Evolutionary conservation across 1,284 basidiomycete species (phyloP).

Genomic region (Papiliotrema flavescens): DNA sequence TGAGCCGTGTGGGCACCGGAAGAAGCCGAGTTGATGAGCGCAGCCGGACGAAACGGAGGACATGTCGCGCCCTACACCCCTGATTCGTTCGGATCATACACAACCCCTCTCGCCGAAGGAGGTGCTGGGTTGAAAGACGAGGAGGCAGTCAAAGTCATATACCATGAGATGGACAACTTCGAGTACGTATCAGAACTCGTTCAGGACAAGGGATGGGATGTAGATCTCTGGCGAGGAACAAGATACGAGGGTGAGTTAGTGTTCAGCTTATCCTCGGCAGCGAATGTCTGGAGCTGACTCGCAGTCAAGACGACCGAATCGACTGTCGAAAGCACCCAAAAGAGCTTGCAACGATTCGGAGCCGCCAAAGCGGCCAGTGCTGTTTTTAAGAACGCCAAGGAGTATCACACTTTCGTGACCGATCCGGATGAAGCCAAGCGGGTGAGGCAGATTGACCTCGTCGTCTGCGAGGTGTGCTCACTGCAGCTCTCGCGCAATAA

Average conservation of each 20-base stretch:
- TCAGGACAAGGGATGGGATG: slow-evolving; percentile 22
- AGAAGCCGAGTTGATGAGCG: not conserved
- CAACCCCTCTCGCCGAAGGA: slow-evolving; percentile 24
- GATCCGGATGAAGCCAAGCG: not conserved
- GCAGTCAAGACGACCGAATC: not conserved
- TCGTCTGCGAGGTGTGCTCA: not conserved
- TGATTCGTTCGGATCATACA: slow-evolving; percentile 12
- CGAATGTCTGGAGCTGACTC: not conserved
- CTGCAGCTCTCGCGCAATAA: slow-evolving; percentile 5
- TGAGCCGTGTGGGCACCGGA: too few relatives aligned
- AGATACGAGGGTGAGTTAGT: slow-evolving; percentile 22
- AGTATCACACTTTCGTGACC: not conserved
- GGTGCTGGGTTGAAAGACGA: slow-evolving; percentile 45
- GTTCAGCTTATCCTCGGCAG: too few relatives aligned
- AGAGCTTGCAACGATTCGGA: not conserved
- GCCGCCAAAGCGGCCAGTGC: not conserved
- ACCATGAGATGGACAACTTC: slow-evolving; percentile 62
- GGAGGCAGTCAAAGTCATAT: slow-evolving; percentile 52
- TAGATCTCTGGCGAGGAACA: slow-evolving; percentile 27
- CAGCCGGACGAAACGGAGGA: slow-evolving; percentile 43
- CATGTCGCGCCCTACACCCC: slow-evolving; percentile 33
- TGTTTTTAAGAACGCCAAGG: not conserved
- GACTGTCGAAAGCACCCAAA: not conserved
- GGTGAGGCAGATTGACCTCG: not conserved
- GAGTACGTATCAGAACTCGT: slow-evolving; percentile 63